These are phyloP conservation scores for Geotrichum macrosporum DNA, from an alignment of 1,139 yeast genomes.

Conservation along the genomic window DNA sequence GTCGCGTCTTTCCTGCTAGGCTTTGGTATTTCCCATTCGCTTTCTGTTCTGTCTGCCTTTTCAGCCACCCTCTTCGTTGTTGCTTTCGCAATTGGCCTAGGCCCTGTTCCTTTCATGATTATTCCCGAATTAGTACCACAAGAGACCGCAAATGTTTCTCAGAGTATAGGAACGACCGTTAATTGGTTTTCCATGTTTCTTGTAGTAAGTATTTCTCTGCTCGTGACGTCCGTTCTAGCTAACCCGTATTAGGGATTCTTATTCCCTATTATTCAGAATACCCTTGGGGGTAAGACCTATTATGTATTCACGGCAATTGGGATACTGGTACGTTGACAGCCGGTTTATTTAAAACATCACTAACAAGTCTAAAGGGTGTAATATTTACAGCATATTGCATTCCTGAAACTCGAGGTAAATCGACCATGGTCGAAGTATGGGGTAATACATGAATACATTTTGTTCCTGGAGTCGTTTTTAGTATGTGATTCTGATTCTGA, in stretches of 20 bases:
- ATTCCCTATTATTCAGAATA: conserved; percentile 66
- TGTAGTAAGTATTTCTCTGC: conserved; percentile 13
- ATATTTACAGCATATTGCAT: conserved; percentile 6
- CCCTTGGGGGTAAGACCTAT: conserved; percentile 74
- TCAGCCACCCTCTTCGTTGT: conserved; percentile 73
- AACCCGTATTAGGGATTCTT: conserved; percentile 48
- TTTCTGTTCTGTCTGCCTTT: conserved; percentile 53
- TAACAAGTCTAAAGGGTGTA: no score
- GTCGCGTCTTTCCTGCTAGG: conserved; percentile 60
- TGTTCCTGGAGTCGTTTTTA: no score
- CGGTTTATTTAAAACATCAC: no score
- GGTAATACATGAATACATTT: conserved; percentile 2
- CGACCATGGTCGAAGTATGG: conserved; percentile 19
- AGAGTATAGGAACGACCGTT: conserved; percentile 84
- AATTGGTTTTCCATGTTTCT: conserved; percentile 88
- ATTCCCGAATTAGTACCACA: conserved; percentile 86
- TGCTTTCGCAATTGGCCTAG: conserved; percentile 84
- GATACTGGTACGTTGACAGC: conserved; percentile 12
- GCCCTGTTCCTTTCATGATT: conserved; percentile 88
- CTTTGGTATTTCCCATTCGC: conserved; percentile 52
- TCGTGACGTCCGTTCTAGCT: not conserved
- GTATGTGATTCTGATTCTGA: no score
- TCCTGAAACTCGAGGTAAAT: conserved; percentile 17
- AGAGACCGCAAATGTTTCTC: conserved; percentile 79
- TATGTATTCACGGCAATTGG: conserved; percentile 55